Evolutionary conservation across 2,329 filamentous ascomycete species (phyloP).

Genomic region (Helotiales sp.): DNA sequence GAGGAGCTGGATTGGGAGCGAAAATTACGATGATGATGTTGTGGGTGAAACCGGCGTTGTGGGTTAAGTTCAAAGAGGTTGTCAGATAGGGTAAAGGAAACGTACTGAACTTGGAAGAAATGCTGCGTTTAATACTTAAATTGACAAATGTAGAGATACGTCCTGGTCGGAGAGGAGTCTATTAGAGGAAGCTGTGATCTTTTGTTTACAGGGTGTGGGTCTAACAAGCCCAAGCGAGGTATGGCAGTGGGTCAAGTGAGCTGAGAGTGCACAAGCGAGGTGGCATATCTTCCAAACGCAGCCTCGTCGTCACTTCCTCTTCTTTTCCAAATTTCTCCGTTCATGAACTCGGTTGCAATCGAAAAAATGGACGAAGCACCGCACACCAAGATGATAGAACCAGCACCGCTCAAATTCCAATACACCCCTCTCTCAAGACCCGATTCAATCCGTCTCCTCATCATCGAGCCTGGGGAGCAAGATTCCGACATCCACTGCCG

Average conservation of each 20-base stretch:
- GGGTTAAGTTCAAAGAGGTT: not conserved
- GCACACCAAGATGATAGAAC: not conserved
- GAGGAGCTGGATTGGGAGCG: conserved; percentile 16
- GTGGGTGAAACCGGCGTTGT: conserved; percentile 21
- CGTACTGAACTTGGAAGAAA: too few relatives aligned
- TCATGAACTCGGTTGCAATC: not conserved
- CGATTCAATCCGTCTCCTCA: not conserved
- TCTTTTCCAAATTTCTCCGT: not conserved
- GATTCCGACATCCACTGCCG: not conserved
- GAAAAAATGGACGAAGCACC: not conserved
- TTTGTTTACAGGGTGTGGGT: not conserved
- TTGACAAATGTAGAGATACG: too few relatives aligned
- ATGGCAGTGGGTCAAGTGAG: not conserved
- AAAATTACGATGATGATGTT: conserved; percentile 15
- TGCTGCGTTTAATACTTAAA: not conserved
- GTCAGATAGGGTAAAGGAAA: too few relatives aligned
- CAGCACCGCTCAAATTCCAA: not conserved
- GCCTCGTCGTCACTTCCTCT: not conserved
- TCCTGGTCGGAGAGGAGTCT: too few relatives aligned
- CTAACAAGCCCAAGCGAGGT: not conserved
- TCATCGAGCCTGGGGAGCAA: not conserved
- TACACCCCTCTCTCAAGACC: not conserved
- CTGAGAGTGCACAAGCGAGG: not conserved
- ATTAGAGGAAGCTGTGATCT: too few relatives aligned
- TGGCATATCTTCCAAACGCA: not conserved